Evolutionary conservation across 108 stramenopile species (phyloP).

Genomic region (Skeletonema grethae): DNA sequence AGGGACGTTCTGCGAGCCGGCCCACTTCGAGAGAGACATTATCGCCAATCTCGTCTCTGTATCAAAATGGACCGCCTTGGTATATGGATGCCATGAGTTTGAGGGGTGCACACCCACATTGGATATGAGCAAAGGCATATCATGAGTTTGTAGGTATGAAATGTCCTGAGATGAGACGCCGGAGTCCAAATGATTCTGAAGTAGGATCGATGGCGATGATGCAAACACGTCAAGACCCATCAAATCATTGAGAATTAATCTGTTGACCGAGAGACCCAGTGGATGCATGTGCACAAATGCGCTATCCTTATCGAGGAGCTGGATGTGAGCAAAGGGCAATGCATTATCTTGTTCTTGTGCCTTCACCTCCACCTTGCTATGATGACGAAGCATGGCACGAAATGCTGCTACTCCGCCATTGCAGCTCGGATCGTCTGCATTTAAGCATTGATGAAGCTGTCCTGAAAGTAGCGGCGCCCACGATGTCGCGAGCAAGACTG

Average conservation of each 20-base stretch:
- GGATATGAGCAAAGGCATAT: slow-evolving; percentile 30
- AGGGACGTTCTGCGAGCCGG: not conserved
- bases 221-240: slow-evolving; percentile 17
- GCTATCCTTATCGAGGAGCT: not conserved
- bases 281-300: slow-evolving; percentile 40
- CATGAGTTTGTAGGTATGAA: slow-evolving; percentile 12
- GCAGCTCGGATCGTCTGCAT: slow-evolving; percentile 5
- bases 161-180: slow-evolving; percentile 25
- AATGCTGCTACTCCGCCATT: slow-evolving; percentile 4
- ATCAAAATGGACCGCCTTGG: slow-evolving; percentile 19
- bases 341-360: not conserved
- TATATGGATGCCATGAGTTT: slow-evolving; percentile 30
- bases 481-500: slow-evolving; percentile 10
- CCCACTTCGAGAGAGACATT: slow-evolving; percentile 8
- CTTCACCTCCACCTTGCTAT: not conserved
- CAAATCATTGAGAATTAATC: slow-evolving; percentile 16
- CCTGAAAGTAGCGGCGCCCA: slow-evolving; percentile 11
- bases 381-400: slow-evolving; percentile 8
- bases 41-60: slow-evolving; percentile 23
- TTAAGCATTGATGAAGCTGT: not conserved
- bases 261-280: slow-evolving; percentile 29
- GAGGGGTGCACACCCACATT: slow-evolving; percentile 25
- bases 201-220: slow-evolving; percentile 20
- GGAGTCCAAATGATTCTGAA: slow-evolving; percentile 20
- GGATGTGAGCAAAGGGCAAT: slow-evolving; percentile 7